Base-by-base conservation (phyloP, 228 moss, liverwort and hornwort species). In the Sphagnum magellanicum region DNA sequence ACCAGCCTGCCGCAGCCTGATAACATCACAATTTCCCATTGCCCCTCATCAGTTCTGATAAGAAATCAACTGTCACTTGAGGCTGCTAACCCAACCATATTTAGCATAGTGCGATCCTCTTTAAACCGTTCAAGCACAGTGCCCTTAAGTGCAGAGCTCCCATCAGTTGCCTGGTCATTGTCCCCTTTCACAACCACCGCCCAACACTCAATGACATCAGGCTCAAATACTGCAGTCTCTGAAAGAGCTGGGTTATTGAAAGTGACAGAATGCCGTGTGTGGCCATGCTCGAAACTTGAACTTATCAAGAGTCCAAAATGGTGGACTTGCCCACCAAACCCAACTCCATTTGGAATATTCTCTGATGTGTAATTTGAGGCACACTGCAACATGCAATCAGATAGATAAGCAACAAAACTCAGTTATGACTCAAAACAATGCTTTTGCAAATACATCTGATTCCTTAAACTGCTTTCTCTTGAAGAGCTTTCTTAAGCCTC, bases 241-340 rank as follows among this genome's bases (percentile, higher is more conserved):
- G 90, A 84, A 9, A 98, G 84, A 5, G 87, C 73, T 14, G 92
- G 89, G 66, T 89, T 98, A 76, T 90, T 74, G 70, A 68, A 98
- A 5, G 98, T 98, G 50, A 94, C 94, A 4, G 98, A 98, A 68
- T 82, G 81, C 59, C 86, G 80, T 10, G 92, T 84, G 60, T 94
- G 94, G 6, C 98, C 98, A 9, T 73, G 79, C 53, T 98, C 94
- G 69, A 98, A 98, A 63, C 87, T 87, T 65, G 81, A 83, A n/a
- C 88, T 73, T 10, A 98, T 8, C 64, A 98, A 98, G 11, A 98
- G 76, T 9, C 98, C 98, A n/a, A 84, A 98, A 64, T 98, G 98
- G 71, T 98, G 92, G 53, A 94, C 77, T 77, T 98, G 98, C 17
- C 98, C 98, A 53, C 98, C 98, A 68, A 98, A 98, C 16, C 98